Evolutionary conservation across 2,329 filamentous ascomycete genomes (phyloP), one percentile per base, ranked within the genome.

Genomic region (Penicillium expansum): DNA sequence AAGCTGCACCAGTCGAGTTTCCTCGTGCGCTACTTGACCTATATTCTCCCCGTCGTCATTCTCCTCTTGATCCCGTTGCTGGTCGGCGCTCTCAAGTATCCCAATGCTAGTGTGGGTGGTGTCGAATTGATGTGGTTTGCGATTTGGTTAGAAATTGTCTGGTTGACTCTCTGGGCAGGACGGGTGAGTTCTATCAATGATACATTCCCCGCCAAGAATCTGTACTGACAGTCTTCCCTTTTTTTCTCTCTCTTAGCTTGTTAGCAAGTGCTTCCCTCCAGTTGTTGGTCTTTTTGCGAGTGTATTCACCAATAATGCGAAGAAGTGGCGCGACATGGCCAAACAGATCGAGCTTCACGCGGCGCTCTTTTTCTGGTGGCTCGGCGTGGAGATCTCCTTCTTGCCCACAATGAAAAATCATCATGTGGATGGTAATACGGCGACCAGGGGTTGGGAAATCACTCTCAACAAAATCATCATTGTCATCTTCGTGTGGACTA

Each of bases 101-200:
- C 79, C n/a, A 62, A 81, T 48, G 79, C 88, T 1, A 85, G 83
- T 13, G 83, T 88, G 3, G 91, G 91, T 0, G 91, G 88, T 20
- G 91, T 96, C 0, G 70, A 85, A 60, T 78, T 97, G 43, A 78
- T 91, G 58, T 97, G 93, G 93, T 97, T 97, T 69, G 90, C 90
- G 30, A 91, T 97, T 60, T 97, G 93, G 93, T 82, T 97, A 18
- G 90, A 96, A 73, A 91, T 96, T 41, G 82, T 97, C 27, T 97
- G 93, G 93, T 81, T 93, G 61, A 91, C 91, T 0, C 80, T 97
- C 0, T 97, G 93, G 93, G 87, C 88, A 20, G 88, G 84, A 52
- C 75, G 85, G 67, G 77, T 81, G 70, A 68, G 74, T 72, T 5
- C 9, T 10, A 48, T 27, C 13, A 5, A 2, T 30, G 13, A 41